phyloP scores from a whole-genome alignment of 352 stramenopile species.

The Globisporangium spinosum region DNA sequence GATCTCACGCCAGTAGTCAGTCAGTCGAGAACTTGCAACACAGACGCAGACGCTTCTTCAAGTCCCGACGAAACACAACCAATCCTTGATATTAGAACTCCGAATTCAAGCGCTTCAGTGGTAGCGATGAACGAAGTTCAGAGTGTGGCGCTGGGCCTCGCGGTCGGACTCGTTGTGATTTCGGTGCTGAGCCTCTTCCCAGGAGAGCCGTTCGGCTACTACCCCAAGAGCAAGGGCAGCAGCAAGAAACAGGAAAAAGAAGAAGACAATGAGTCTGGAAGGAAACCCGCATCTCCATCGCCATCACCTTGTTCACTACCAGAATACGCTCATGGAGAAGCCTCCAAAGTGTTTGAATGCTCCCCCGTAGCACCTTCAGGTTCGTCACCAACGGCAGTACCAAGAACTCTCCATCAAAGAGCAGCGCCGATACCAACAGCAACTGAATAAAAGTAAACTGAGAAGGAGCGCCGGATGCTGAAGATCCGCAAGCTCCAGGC shows the following conservation, averaged over 20 bases:
- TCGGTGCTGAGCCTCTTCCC: slow-evolving; percentile 41
- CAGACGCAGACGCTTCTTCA: too few species aligned
- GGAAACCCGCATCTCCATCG: background rate
- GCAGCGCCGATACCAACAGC: background rate
- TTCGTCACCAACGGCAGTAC: background rate
- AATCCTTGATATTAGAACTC: too few species aligned
- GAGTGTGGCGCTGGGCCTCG: slow-evolving; percentile 37
- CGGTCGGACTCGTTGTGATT: slow-evolving; percentile 43
- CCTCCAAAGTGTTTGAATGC: background rate
- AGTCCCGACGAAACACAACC: too few species aligned
- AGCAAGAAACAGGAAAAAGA: slow-evolving; percentile 10
- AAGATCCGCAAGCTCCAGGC: slow-evolving; percentile 58
- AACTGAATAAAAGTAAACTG: slow-evolving; percentile 19
- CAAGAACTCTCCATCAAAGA: background rate
- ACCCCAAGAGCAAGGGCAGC: background rate
- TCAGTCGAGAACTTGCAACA: too few species aligned
- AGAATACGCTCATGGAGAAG: background rate
- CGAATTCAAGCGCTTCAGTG: too few species aligned
- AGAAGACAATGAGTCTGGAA: background rate
- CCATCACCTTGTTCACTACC: background rate
- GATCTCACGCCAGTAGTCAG: too few species aligned
- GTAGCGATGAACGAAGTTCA: slow-evolving; percentile 35
- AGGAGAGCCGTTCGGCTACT: slow-evolving; percentile 59
- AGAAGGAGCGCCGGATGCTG: slow-evolving; percentile 32
- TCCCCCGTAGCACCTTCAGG: background rate